Base-by-base conservation (phyloP, 1,284 basidiomycete species). In the Melanopsichium pennsylvanicum region DNA sequence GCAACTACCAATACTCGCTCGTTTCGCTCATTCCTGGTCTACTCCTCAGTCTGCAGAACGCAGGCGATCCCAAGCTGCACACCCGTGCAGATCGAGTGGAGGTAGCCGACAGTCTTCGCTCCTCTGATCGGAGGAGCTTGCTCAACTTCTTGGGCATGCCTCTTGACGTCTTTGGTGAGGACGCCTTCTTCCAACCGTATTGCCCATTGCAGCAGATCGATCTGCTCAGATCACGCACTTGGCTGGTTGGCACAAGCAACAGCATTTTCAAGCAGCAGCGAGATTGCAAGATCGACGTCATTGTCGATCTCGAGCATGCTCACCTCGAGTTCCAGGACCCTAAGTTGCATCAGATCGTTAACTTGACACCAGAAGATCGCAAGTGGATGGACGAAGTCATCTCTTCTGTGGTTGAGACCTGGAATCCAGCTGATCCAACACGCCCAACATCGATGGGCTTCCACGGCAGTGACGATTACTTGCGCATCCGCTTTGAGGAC, bases 131-230 rank as follows among this genome's bases (percentile, higher is more conserved):
- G 47, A 90, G 89, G 79, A 95, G 92, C 79, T 86, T 99, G 85
- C 85, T 96, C 82, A 86, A 90, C 10, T 99, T 91, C 81, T 87
- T 94, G 78, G 96, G 95, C 19, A 83, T 97, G 22, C 95, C 93
- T 2, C 84, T 97, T 13, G 90, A 94, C 75, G 58, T 84, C 16
- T 84, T 84, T 60, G 82, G 83, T 34, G 52, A 80, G 48, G 91
- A 92, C 69, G 86, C 93, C 2, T 94, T 97, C 83, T 99, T 98
- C 84, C 95, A 99, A 82, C 96, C 95, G 1, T 99, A 97, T 82
- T 85, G 98, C 19, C 95, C 95, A 0, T 82, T 99, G 8, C 95
- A 99, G 81, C 94, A 99, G 82, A 85, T 97, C 15, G 95, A 97
- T 70, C 87, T 93, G 83, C 83, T 96, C 34, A 88, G 87, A 72